Conservation (phyloP, 1,139 yeast genomes). For the Geotrichum europaeum region DNA sequence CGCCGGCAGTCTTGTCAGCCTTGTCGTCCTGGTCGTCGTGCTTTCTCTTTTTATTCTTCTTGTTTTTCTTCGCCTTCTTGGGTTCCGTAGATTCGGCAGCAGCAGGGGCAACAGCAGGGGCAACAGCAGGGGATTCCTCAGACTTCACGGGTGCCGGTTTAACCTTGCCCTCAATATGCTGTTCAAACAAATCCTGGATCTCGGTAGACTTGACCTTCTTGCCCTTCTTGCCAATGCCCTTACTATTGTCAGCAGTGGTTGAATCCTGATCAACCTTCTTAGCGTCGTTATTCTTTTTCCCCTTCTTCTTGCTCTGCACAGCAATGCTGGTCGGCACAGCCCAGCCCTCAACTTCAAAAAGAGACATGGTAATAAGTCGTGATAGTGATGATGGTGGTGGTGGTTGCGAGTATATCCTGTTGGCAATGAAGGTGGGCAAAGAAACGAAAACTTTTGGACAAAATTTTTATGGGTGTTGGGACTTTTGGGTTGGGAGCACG, state of each 20-base stretch:
- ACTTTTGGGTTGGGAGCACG: neutral
- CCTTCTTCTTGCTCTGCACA: slow-evolving; percentile 21
- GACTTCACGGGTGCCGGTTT: slow-evolving; percentile 16
- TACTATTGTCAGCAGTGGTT: slow-evolving; percentile 6
- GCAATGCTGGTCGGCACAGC: slow-evolving; percentile 52
- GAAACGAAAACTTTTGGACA: neutral
- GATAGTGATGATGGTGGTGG: neutral
- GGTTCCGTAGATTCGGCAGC: neutral
- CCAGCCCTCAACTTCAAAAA: slow-evolving; percentile 76
- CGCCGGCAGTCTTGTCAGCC: slow-evolving; percentile 4
- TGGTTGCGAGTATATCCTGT: neutral
- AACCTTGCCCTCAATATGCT: slow-evolving; percentile 9
- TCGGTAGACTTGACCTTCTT: slow-evolving; percentile 17
- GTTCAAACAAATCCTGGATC: slow-evolving; percentile 15
- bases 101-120: neutral
- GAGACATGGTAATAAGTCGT: slow-evolving; percentile 10
- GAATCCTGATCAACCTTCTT: slow-evolving; percentile 17
- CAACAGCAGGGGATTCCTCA: slow-evolving; percentile 14
- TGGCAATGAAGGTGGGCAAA: neutral
- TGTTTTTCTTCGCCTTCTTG: slow-evolving; percentile 2
- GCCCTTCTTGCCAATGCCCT: slow-evolving; percentile 16
- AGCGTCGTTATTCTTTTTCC: slow-evolving; percentile 18
- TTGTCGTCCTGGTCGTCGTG: slow-evolving; percentile 13
- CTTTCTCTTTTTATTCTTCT: neutral
- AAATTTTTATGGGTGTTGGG: neutral